phyloP scores from a whole-genome alignment of 192 early-diverging fungal species.

The Irineochytrium annulatum region DNA sequence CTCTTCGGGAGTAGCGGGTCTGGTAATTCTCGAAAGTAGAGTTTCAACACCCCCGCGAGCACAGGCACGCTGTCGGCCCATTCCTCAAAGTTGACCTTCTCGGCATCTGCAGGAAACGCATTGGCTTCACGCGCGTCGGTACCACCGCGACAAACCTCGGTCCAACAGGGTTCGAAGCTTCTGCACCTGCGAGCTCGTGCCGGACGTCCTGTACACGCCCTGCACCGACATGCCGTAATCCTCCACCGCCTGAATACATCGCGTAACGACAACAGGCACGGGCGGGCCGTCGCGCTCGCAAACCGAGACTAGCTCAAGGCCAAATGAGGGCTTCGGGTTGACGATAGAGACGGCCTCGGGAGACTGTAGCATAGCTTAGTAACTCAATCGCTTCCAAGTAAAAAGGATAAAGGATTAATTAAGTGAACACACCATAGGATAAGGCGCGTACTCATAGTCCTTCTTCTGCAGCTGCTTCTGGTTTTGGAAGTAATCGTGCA shows the following conservation, averaged over 20 bases:
- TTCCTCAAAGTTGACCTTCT: conserved; percentile 59
- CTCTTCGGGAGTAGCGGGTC: conserved; percentile 74
- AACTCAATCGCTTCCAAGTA: too few relatives aligned
- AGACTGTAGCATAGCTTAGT: conserved; percentile 30
- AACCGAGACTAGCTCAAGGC: conserved; percentile 60
- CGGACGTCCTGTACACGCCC: conserved; percentile 92
- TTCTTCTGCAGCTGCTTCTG: conserved; percentile 29
- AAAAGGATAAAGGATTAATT: too few relatives aligned
- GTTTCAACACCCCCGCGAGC: conserved; percentile 80
- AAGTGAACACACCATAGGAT: conserved; percentile 22
- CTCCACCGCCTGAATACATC: conserved; percentile 82
- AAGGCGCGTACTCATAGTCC: conserved; percentile 36
- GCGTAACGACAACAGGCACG: conserved; percentile 73
- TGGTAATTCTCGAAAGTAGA: conserved; percentile 93
- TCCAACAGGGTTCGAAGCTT: conserved; percentile 71
- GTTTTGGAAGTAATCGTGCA: conserved; percentile 25
- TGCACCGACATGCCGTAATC: conserved; percentile 44
- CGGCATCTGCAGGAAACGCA: conserved; percentile 41
- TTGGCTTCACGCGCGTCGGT: neutral
- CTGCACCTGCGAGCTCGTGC: conserved; percentile 70
- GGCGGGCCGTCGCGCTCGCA: conserved; percentile 67
- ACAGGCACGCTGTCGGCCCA: conserved; percentile 77
- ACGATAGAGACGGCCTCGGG: conserved; percentile 54
- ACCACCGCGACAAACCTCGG: too few relatives aligned
- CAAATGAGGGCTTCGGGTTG: conserved; percentile 76